Base-by-base conservation (phyloP, 2,329 filamentous ascomycete species). In the Botryosphaeria agaves region DNA sequence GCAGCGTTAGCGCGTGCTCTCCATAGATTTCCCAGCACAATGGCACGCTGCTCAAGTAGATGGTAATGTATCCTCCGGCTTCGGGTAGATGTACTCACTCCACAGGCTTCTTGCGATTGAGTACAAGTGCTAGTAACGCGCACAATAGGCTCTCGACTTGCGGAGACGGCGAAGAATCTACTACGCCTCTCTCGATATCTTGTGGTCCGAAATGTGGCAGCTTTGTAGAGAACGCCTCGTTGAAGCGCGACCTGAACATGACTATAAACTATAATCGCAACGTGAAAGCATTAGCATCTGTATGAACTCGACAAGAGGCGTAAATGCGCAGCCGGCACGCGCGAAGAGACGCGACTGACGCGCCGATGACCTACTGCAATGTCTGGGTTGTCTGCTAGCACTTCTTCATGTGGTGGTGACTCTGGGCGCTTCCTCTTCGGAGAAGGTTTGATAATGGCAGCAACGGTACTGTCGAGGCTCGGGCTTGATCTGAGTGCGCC, bases 21-120 rank as follows among this genome's bases (percentile, higher is more conserved):
- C n/a, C n/a, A n/a, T n/a, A n/a, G n/a, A n/a, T n/a, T n/a, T n/a
- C n/a, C n/a, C n/a, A n/a, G n/a, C n/a, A n/a, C n/a, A n/a, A n/a
- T n/a, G n/a, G n/a, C n/a, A n/a, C n/a, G n/a, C n/a, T n/a, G n/a
- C n/a, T n/a, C n/a, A n/a, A n/a, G n/a, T n/a, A n/a, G n/a, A n/a
- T n/a, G n/a, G n/a, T n/a, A n/a, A n/a, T n/a, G n/a, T n/a, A n/a
- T n/a, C n/a, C n/a, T n/a, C n/a, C n/a, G n/a, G n/a, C n/a, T n/a
- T n/a, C n/a, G n/a, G n/a, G n/a, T n/a, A n/a, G n/a, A n/a, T 38
- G 37, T 41, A 61, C 83, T 56, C 71, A 95, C 89, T 98, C 93
- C 51, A 95, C 81, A 58, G 93, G 85, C 53, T 98, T 93, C 64
- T 98, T 95, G 54, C 89, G 76, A 56, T 98, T 98, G 46, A 98